Percentiles rank a stretch among this genome's conserved stretches.
phyloP scores from a whole-genome alignment of 768 basidiomycete genomes.

The Hypholoma sublateritium region DNA sequence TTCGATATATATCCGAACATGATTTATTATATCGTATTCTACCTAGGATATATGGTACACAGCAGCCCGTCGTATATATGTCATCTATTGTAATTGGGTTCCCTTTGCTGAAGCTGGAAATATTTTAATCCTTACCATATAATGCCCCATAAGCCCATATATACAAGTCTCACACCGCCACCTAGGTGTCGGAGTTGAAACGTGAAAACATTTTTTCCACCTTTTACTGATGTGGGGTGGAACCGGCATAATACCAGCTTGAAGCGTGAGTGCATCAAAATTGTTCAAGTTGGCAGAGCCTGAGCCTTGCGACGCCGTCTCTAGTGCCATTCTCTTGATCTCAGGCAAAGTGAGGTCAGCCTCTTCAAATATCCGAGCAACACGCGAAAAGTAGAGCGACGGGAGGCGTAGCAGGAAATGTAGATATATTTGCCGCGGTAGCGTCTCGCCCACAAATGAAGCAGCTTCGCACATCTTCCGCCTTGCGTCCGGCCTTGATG shows the following conservation, averaged over 20 bases:
- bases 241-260: conserved; percentile 4
- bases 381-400: conserved; percentile 64
- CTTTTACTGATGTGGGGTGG: too few relatives aligned
- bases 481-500: background rate
- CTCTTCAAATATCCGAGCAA: conserved; percentile 64
- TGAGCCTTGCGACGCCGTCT: conserved; percentile 11
- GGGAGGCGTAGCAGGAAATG: conserved; percentile 52
- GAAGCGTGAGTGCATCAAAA: background rate
- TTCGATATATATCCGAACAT: too few relatives aligned
- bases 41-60: too few relatives aligned
- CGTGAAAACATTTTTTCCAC: too few relatives aligned
- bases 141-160: too few relatives aligned
- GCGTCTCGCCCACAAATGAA: conserved; percentile 25
- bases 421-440: conserved; percentile 32
- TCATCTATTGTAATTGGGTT: too few relatives aligned
- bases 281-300: background rate
- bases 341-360: conserved; percentile 61
- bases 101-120: too few relatives aligned
- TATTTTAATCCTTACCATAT: too few relatives aligned
- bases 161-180: too few relatives aligned
- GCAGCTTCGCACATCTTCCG: background rate
- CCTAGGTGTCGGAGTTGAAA: too few relatives aligned
- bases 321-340: conserved; percentile 38
- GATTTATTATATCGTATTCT: too few relatives aligned
- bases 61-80: too few relatives aligned